These are phyloP conservation scores for Aspergillus hortae DNA, from an alignment of 2,329 filamentous ascomycete genomes.

Conservation along the genomic window DNA sequence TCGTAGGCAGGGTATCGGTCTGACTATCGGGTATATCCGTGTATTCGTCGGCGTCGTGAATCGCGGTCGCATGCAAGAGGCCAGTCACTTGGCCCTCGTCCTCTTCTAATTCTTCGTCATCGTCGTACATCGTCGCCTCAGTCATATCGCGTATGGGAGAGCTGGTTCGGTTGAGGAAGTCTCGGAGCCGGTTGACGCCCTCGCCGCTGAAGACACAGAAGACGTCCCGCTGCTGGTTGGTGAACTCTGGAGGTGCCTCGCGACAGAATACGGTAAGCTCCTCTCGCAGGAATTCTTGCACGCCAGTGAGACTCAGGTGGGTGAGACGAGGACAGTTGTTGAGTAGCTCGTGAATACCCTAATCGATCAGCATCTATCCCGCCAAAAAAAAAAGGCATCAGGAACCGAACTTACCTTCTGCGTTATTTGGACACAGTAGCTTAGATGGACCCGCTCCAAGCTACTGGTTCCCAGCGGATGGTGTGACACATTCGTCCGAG, in stretches of 20 bases:
- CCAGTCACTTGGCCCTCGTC: slow-evolving; percentile 41
- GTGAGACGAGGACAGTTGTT: slow-evolving; percentile 91
- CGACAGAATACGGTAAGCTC: slow-evolving; percentile 84
- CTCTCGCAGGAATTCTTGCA: slow-evolving; percentile 81
- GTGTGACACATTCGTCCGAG: slow-evolving; percentile 57
- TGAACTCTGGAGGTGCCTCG: slow-evolving; percentile 85
- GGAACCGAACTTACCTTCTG: slow-evolving; percentile 60
- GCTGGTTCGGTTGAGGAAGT: slow-evolving; percentile 63
- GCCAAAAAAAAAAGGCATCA: not conserved
- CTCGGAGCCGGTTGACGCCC: slow-evolving; percentile 73
- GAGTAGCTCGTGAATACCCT: slow-evolving; percentile 87
- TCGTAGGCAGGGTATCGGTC: slow-evolving; percentile 31
- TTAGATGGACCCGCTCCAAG: slow-evolving; percentile 90
- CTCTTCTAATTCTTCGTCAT: slow-evolving; percentile 42
- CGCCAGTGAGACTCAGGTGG: slow-evolving; percentile 89
- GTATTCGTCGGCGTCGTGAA: slow-evolving; percentile 39
- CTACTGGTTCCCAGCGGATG: slow-evolving; percentile 61
- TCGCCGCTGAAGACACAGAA: slow-evolving; percentile 96
- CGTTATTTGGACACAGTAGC: slow-evolving; percentile 85
- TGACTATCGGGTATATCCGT: slow-evolving; percentile 34
- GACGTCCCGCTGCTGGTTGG: slow-evolving; percentile 87
- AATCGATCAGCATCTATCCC: slow-evolving; percentile 5
- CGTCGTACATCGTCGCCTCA: slow-evolving; percentile 43
- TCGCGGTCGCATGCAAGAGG: slow-evolving; percentile 40
- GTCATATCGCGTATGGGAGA: slow-evolving; percentile 27